These are phyloP conservation scores for Ophiosphaerella herpotricha DNA, from an alignment of 2,329 filamentous ascomycete species.

Conservation along the genomic window DNA sequence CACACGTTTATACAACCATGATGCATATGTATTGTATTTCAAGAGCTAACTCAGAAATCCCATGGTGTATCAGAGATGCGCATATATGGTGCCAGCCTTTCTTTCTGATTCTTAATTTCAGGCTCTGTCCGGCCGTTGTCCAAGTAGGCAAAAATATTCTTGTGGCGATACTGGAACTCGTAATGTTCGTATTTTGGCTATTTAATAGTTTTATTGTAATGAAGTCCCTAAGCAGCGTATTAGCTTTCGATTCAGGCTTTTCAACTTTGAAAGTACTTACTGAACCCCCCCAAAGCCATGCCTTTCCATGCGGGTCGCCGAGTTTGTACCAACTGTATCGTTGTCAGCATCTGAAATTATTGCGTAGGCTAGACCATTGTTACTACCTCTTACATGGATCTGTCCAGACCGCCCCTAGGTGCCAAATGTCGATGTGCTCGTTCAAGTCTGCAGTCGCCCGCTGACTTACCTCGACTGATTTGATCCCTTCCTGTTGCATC, in stretches of 20 bases:
- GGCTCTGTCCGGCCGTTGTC: slow-evolving; percentile 53
- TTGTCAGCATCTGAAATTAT: slow-evolving; percentile 4
- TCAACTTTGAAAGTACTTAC: slow-evolving; percentile 23
- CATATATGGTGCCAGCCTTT: slow-evolving; percentile 52
- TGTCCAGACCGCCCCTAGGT: slow-evolving; percentile 39
- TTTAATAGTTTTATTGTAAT: slow-evolving; percentile 47
- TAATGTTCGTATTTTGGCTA: slow-evolving; percentile 52
- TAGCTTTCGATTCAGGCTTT: not conserved
- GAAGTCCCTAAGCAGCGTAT: slow-evolving; percentile 31
- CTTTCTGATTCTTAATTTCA: slow-evolving; percentile 45
- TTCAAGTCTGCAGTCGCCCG: slow-evolving; percentile 37
- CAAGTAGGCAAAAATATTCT: slow-evolving; percentile 38
- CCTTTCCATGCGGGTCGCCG: slow-evolving; percentile 38
- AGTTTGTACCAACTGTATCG: slow-evolving; percentile 45
- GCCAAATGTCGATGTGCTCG: slow-evolving; percentile 38
- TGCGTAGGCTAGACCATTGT: too few relatives aligned
- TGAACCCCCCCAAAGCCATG: slow-evolving; percentile 40
- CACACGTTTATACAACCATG: too few relatives aligned
- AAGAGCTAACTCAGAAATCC: slow-evolving; percentile 33
- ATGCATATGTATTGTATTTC: too few relatives aligned
- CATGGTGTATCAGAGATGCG: slow-evolving; percentile 52
- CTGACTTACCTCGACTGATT: slow-evolving; percentile 37
- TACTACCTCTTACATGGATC: slow-evolving; percentile 7
- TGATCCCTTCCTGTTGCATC: slow-evolving; percentile 39
- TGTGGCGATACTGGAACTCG: slow-evolving; percentile 48